These are phyloP conservation scores for Panicum hallii DNA, from an alignment of 202 grass and related monocot species.

Conservation along the genomic window DNA sequence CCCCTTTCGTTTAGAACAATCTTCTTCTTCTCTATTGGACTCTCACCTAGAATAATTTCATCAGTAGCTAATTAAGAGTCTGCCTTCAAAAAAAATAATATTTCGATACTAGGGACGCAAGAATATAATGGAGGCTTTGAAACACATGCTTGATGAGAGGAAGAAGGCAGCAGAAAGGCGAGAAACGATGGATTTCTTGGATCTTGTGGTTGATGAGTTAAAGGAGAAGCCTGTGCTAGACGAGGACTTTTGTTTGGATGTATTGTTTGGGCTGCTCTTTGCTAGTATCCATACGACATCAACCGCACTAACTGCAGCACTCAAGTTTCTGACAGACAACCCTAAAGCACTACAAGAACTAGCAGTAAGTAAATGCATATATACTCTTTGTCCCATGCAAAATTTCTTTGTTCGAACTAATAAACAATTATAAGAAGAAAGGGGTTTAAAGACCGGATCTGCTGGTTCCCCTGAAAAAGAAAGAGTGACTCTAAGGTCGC, in stretches of 20 bases:
- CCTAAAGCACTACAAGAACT: constrained; percentile 8
- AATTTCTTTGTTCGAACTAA: not conserved
- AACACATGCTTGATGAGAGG: not conserved
- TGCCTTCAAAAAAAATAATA: too few relatives aligned
- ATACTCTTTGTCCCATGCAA: not conserved
- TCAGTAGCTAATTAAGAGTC: too few relatives aligned
- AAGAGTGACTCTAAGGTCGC: not conserved
- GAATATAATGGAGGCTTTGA: not conserved
- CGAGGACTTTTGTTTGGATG: not conserved
- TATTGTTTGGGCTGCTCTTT: constrained; percentile 26
- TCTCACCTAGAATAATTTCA: too few relatives aligned
- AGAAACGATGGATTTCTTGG: constrained; percentile 3
- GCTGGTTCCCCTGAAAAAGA: not conserved
- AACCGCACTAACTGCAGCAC: not conserved
- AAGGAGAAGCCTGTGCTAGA: constrained; percentile 17
- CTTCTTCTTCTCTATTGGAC: not conserved
- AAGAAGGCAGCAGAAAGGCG: not conserved
- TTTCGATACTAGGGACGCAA: not conserved
- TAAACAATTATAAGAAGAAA: too few relatives aligned
- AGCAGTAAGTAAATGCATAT: not conserved
- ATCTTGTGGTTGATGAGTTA: not conserved
- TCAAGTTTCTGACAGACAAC: constrained; percentile 31
- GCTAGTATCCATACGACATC: constrained; percentile 40
- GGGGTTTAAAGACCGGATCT: not conserved
- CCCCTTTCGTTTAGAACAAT: not conserved